Conservation (phyloP, 805 yeast genomes). For the Candida nonsorbophila region DNA sequence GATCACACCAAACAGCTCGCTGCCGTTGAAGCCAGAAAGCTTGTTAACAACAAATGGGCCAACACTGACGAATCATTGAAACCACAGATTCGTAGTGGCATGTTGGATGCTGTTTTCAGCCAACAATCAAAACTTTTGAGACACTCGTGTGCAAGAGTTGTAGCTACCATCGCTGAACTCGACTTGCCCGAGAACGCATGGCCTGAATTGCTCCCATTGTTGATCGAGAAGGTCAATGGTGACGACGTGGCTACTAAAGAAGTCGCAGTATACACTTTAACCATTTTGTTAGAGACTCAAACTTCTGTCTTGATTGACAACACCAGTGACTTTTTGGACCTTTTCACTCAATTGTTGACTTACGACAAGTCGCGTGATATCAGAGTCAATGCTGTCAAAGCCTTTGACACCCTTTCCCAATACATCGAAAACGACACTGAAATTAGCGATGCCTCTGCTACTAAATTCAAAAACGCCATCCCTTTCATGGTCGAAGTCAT, state of each 20-base stretch:
- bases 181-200: slow-evolving; percentile 66
- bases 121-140: slow-evolving; percentile 61
- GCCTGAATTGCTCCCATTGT: slow-evolving; percentile 69
- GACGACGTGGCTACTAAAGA: slow-evolving; percentile 59
- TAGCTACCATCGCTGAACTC: slow-evolving; percentile 75
- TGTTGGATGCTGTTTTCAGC: slow-evolving; percentile 69
- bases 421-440: slow-evolving; percentile 58
- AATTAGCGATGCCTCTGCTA: slow-evolving; percentile 38
- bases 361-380: slow-evolving; percentile 62
- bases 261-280: slow-evolving; percentile 75
- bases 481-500: slow-evolving; percentile 81
- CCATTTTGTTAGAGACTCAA: slow-evolving; percentile 70
- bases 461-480: slow-evolving; percentile 58
- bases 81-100: slow-evolving; percentile 58
- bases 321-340: slow-evolving; percentile 60
- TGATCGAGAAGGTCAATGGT: slow-evolving; percentile 56
- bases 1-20: slow-evolving; percentile 82
- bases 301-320: slow-evolving; percentile 53
- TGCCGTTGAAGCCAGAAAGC: slow-evolving; percentile 94
- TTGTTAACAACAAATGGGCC: slow-evolving; percentile 69
- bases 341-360: slow-evolving; percentile 64
- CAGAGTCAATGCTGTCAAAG: slow-evolving; percentile 78
- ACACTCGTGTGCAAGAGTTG: slow-evolving; percentile 85
- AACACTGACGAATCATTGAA: slow-evolving; percentile 44
- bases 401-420: slow-evolving; percentile 66